Base-by-base conservation (phyloP, 116 monocot species). In the Phalaenopsis hybrid region DNA sequence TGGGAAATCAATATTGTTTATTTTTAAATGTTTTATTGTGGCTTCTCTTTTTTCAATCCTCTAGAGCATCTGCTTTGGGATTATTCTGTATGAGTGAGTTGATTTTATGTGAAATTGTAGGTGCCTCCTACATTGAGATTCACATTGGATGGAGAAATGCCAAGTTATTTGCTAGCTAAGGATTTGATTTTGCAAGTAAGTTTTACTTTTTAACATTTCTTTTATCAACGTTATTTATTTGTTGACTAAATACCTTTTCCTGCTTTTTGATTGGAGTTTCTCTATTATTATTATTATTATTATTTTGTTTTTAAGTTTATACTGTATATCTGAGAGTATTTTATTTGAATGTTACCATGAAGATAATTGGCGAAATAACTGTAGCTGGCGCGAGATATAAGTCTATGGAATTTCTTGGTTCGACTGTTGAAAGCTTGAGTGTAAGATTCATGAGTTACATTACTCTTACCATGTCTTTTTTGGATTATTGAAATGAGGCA, bases 361-460 rank as follows among this genome's bases (percentile, higher is more conserved):
- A 99, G 99, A 99, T 99, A 81, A 95, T 99, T 89, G 99, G 99
- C 81, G 99, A 99, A 85, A 99, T 99, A 75, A 88, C 88, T 75
- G 95, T 99, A 48, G 79, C 98, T 82, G 98, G 98, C 83, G 98
- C 95, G 44, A 99, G 93, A 52, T 99, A 99, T 55, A 93, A 92
- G 85, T 90, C 98, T 45, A 99, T 99, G 98, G 98, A 99, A 74
- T 99, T 99, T 80, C 78, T 92, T 87, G 98, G 98, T 28, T 93
- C 98, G 10, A 82, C 98, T 28, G 78, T 99, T 50, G 95, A 99
- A 80, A 86, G 92, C 83, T 89, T 99, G 82, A 93, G 10, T 80
- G 98, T 99, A 85, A 85, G 90, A 59, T 13, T 58, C 15, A 49
- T 33, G 20, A 51, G 0, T 49, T 81, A 11, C 13, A n/a, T 12